phyloP scores from a whole-genome alignment of 2,329 filamentous ascomycete genomes.

The Aspergillus sp. region DNA sequence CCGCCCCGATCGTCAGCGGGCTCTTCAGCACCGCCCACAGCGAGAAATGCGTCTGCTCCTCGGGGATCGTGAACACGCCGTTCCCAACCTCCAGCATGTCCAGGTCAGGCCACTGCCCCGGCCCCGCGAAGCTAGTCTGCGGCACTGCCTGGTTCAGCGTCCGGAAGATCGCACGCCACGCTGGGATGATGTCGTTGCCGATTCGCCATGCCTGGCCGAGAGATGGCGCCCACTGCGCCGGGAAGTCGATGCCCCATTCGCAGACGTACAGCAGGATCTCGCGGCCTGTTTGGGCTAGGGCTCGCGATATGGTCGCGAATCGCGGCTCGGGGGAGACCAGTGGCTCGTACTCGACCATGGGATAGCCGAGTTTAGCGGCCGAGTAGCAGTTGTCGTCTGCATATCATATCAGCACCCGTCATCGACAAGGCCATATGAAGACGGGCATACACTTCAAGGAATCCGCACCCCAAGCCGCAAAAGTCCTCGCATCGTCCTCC shows the following conservation, averaged over 20 bases:
- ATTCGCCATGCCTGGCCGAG: conserved; percentile 44
- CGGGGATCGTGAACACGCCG: conserved; percentile 34
- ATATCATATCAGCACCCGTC: no score
- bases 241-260: conserved; percentile 45
- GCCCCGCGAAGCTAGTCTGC: conserved; percentile 35
- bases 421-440: no score
- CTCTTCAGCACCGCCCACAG: conserved; percentile 47
- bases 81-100: conserved; percentile 48
- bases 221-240: conserved; percentile 40
- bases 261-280: conserved; percentile 43
- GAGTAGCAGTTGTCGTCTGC: conserved; percentile 44
- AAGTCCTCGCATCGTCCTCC: conserved; percentile 32
- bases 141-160: conserved; percentile 46
- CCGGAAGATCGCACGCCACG: conserved; percentile 44
- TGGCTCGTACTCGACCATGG: conserved; percentile 34
- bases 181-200: conserved; percentile 46
- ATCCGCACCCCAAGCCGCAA: conserved; percentile 29
- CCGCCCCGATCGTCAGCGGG: conserved; percentile 41
- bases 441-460: conserved; percentile 40
- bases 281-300: conserved; percentile 31
- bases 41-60: conserved; percentile 46
- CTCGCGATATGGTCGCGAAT: conserved; percentile 40
- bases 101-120: conserved; percentile 43
- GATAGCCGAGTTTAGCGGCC: conserved; percentile 28
- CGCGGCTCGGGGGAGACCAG: conserved; percentile 33